Conservation (phyloP, 1,284 basidiomycete species). For the Cutaneotrichosporon cutaneum region DNA sequence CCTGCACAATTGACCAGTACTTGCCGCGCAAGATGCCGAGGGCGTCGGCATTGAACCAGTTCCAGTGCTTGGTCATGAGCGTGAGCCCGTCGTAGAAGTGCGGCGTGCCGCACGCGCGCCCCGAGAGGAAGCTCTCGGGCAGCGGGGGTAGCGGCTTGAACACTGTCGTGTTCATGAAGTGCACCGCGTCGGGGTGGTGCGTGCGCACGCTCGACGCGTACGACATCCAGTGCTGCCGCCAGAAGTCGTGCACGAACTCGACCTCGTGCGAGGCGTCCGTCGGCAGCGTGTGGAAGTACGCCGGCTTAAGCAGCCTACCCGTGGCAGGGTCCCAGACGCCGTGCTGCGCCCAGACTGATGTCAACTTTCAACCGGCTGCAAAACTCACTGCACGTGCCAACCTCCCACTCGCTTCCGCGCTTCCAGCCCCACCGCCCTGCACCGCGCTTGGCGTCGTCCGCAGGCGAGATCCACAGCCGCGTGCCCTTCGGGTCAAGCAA, state of each 20-base stretch:
- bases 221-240: constrained; percentile 70
- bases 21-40: constrained; percentile 76
- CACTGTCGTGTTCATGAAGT: constrained; percentile 90
- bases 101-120: constrained; percentile 73
- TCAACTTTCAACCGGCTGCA: constrained; percentile 7
- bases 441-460: constrained; percentile 51
- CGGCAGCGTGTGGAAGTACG: constrained; percentile 69
- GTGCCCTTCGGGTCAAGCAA: constrained; percentile 79
- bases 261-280: constrained; percentile 39
- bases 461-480: constrained; percentile 68
- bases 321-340: constrained; percentile 82
- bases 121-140: constrained; percentile 62
- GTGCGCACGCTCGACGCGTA: constrained; percentile 68
- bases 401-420: constrained; percentile 70
- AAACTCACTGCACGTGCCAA: constrained; percentile 68
- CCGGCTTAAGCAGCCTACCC: constrained; percentile 66
- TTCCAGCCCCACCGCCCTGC: constrained; percentile 73
- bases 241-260: constrained; percentile 75
- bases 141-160: constrained; percentile 71
- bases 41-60: constrained; percentile 82
- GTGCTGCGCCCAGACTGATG: constrained; percentile 78
- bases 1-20: constrained; percentile 63
- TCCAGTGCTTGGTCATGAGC: constrained; percentile 76
- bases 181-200: constrained; percentile 78
- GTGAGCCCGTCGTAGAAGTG: constrained; percentile 95